Evolutionary conservation across 495 filamentous ascomycete species (phyloP).

Genomic region (Trichoderma virens): DNA sequence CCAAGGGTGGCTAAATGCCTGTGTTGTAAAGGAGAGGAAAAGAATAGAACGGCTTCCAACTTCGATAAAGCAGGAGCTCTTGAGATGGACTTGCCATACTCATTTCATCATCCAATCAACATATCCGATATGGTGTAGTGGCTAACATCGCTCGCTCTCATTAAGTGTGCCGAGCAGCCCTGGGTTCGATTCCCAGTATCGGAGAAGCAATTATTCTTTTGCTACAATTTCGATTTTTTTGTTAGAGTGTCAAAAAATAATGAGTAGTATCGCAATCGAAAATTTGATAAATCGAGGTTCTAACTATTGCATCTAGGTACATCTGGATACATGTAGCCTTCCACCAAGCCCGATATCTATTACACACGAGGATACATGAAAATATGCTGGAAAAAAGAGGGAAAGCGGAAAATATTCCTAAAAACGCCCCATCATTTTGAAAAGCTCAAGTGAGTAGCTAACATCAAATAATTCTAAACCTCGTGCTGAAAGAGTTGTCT

Average conservation of each 20-base stretch:
- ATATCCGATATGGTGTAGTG: conserved; percentile 8
- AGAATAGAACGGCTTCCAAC: too few species aligned
- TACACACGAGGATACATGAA: too few species aligned
- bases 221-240: background rate
- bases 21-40: too few species aligned
- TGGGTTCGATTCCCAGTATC: conserved; percentile 9
- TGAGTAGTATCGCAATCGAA: too few species aligned
- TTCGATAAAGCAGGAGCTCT: too few species aligned
- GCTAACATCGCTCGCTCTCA: conserved; percentile 9
- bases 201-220: background rate
- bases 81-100: background rate
- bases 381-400: too few species aligned
- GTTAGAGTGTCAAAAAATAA: too few species aligned
- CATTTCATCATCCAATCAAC: background rate
- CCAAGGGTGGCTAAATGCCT: too few species aligned
- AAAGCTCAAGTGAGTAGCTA: background rate
- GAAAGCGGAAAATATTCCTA: background rate
- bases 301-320: too few species aligned
- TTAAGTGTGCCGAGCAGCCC: conserved; percentile 2
- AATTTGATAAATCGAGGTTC: too few species aligned
- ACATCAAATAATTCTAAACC: background rate
- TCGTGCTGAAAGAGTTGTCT: background rate
- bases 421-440: background rate
- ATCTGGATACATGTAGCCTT: too few species aligned
- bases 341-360: too few species aligned